Conservation (phyloP, 768 basidiomycete species). For the Mycena metata region DNA sequence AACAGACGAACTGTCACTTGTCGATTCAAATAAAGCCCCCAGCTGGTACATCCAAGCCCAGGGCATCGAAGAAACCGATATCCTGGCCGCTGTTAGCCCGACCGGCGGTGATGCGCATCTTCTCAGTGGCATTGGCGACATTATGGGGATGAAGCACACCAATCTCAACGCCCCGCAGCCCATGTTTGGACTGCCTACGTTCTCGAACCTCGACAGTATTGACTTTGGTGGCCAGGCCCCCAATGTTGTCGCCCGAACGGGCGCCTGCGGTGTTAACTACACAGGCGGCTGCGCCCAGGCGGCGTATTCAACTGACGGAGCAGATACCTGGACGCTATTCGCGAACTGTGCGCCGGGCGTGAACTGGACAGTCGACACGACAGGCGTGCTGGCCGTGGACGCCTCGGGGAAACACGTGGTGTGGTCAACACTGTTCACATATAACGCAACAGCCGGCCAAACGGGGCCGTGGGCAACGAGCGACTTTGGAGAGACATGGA, state of each 20-base stretch:
- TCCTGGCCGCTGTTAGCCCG: constrained; percentile 19
- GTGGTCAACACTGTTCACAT: constrained; percentile 17
- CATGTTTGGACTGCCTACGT: constrained; percentile 19
- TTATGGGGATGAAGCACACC: constrained; percentile 20
- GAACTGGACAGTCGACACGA: constrained; percentile 17
- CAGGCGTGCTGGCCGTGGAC: constrained; percentile 18
- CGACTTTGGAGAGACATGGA: constrained; percentile 19
- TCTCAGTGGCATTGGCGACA: constrained; percentile 19
- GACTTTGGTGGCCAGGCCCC: constrained; percentile 20
- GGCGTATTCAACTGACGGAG: constrained; percentile 17
- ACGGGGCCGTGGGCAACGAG: constrained; percentile 17
- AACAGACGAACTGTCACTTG: constrained; percentile 16
- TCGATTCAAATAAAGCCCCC: constrained; percentile 18
- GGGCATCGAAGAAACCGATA: constrained; percentile 20
- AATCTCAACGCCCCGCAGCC: constrained; percentile 13
- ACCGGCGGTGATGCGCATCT: constrained; percentile 19
- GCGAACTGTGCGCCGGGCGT: constrained; percentile 15
- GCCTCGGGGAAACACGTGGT: constrained; percentile 14
- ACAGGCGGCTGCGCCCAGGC: constrained; percentile 16
- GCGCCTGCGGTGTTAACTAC: constrained; percentile 18
- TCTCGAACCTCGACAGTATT: constrained; percentile 20
- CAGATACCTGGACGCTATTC: constrained; percentile 21
- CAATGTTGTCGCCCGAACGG: constrained; percentile 18
- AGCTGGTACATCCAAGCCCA: constrained; percentile 17
- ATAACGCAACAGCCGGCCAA: constrained; percentile 15